Conservation (phyloP, 177 flowering plant species). For the Vitis hybrid region DNA sequence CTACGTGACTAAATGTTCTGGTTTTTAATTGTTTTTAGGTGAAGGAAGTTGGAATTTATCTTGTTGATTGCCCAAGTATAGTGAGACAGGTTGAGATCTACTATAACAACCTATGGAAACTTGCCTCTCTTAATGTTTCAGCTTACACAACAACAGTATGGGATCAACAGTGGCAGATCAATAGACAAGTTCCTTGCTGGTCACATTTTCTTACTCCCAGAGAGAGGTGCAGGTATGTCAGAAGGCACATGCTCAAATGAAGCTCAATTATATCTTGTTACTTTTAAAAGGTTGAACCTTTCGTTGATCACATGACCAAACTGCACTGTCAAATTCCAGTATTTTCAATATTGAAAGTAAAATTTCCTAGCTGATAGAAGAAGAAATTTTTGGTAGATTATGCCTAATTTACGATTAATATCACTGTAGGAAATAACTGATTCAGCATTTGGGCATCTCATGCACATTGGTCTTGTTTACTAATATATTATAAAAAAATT, state of each 20-base stretch:
- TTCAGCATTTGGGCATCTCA: no score
- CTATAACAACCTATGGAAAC: constrained; percentile 73
- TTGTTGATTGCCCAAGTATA: constrained; percentile 62
- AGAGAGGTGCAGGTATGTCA: constrained; percentile 70
- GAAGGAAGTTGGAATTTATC: constrained; percentile 89
- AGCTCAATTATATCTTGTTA: no score
- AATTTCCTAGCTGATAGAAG: no score
- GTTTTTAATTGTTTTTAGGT: constrained; percentile 45
- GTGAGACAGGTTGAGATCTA: constrained; percentile 59
- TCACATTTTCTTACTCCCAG: constrained; percentile 61
- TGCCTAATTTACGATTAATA: no score
- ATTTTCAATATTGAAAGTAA: no score
- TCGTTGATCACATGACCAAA: no score
- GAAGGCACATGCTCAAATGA: neutral
- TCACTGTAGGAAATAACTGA: no score
- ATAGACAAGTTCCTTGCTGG: constrained; percentile 89
- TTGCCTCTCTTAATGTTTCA: constrained; percentile 63
- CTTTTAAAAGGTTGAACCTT: no score
- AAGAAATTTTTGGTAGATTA: no score
- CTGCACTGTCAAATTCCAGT: no score
- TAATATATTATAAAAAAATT: no score
- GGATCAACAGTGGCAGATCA: constrained; percentile 78
- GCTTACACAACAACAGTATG: constrained; percentile 48
- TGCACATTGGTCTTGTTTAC: no score
- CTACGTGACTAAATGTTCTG: neutral